Evolutionary conservation across 306 rosid genomes (phyloP), one percentile per base, ranked within the genome.

Genomic region (Ammopiptanthus mongolicus): DNA sequence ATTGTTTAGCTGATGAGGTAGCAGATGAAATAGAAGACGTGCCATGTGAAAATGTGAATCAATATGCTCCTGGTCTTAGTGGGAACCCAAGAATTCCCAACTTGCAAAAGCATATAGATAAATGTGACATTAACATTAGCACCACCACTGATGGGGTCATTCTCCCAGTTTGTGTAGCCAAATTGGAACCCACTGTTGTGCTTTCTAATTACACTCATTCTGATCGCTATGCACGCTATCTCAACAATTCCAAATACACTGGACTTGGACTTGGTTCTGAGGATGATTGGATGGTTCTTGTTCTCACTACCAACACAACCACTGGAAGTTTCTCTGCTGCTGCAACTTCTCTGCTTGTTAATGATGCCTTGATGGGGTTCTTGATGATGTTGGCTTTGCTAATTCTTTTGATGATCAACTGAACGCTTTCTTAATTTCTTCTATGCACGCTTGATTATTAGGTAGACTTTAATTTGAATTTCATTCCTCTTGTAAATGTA

Each of bases 261-360:
- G 97, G 93, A 0, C 86, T 69, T 3, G 99, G 99, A 1, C 75
- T 95, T 44, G 96, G 93, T n/a, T 79, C 86, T 10, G 88, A 95
- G 78, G 74, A 87, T 44, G 93, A 95, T 55, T 95, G 99, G 99
- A 86, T 92, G 90, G 85, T 95, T 37, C 84, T 90, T 50, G 90
- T 89, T 75, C 74, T 92, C 74, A 86, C 83, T 22, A 86, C 97
- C 2, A 84, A 76, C 48, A 33, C 93, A 0, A 34, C 73, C 0
- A 8, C 71, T 1, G 96, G 97, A 19, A 82, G 78, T 67, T 87
- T 95, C n/a, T 46, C 93, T 17, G 73, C 85, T 48, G 61, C 72
- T 55, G 69, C 88, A 3, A 48, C 78, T 71, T 65, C 83, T 34
- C 36, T 58, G 53, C 82, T 37, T 69, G 31, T 18, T 53, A 7